A percentile compares a stretch with the other conserved stretches of the same genome.
These are phyloP conservation scores for Cicer bijugum DNA, from an alignment of 306 rosid species.

Conservation along the genomic window DNA sequence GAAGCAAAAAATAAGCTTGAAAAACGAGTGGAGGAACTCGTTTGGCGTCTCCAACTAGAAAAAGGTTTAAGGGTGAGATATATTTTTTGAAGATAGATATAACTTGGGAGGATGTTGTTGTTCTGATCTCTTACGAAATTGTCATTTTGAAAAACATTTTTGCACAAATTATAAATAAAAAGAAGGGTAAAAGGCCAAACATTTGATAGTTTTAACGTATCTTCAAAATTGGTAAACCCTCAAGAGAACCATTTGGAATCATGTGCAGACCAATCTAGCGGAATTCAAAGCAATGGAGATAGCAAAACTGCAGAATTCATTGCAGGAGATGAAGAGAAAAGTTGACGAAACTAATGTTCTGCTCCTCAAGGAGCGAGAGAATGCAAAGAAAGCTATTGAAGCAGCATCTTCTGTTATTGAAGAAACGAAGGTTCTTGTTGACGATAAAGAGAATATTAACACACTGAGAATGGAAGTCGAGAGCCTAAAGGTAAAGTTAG, in stretches of 20 bases:
- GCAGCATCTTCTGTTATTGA: constrained; percentile 71
- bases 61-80: constrained; percentile 77
- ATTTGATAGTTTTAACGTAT: constrained; percentile 33
- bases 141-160: constrained; percentile 35
- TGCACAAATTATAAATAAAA: constrained; percentile 29
- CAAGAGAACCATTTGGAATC: constrained; percentile 42
- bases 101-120: constrained; percentile 29
- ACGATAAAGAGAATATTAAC: constrained; percentile 72
- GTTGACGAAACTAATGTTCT: constrained; percentile 70
- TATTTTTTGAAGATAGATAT: constrained; percentile 32
- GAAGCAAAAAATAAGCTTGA: constrained; percentile 89
- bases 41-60: constrained; percentile 84
- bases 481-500: constrained; percentile 66
- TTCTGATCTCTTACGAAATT: constrained; percentile 35
- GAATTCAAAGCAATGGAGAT: constrained; percentile 81
- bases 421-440: constrained; percentile 81
- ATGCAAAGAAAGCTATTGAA: constrained; percentile 62
- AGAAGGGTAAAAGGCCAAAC: constrained; percentile 15
- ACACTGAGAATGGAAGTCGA: constrained; percentile 64
- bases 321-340: constrained; percentile 75
- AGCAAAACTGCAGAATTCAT: constrained; percentile 67
- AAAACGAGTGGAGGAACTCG: constrained; percentile 84
- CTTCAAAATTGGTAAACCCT: constrained; percentile 34
- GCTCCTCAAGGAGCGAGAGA: constrained; percentile 67
- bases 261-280: constrained; percentile 78